phyloP scores from a whole-genome alignment of 345 rosid species.

The Arabidopsis suecica region DNA sequence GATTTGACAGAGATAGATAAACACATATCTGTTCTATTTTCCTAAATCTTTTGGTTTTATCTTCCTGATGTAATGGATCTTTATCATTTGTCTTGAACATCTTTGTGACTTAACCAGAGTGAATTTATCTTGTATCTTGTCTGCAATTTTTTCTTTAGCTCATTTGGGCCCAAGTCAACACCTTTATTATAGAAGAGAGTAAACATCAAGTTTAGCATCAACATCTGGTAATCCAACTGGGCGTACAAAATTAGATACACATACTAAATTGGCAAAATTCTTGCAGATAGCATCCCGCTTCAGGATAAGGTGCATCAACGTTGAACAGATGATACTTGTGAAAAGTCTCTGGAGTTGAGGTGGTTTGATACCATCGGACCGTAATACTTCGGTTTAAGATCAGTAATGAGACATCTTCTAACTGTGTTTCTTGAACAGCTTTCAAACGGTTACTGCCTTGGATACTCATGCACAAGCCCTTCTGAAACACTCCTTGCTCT shows the following conservation, averaged over 20 bases:
- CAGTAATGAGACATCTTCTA: slow-evolving; percentile 9
- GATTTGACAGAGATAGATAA: slow-evolving; percentile 40
- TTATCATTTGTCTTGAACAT: slow-evolving; percentile 24
- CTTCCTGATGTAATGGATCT: slow-evolving; percentile 38
- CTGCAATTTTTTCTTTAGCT: neutral
- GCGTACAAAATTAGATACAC: slow-evolving; percentile 11
- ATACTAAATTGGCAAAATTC: slow-evolving; percentile 21
- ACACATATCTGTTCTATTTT: slow-evolving; percentile 22
- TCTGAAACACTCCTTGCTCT: slow-evolving; percentile 90
- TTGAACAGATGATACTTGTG: slow-evolving; percentile 8
- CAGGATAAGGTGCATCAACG: neutral
- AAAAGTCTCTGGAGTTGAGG: neutral
- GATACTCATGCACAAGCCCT: slow-evolving; percentile 84
- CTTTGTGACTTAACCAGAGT: slow-evolving; percentile 28
- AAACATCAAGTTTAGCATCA: slow-evolving; percentile 16
- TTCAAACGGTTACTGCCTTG: slow-evolving; percentile 47
- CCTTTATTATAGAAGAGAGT: neutral
- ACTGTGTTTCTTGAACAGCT: slow-evolving; percentile 25
- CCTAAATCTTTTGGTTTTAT: slow-evolving; percentile 36
- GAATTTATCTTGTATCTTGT: slow-evolving; percentile 20
- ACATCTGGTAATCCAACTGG: neutral
- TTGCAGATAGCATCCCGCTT: neutral
- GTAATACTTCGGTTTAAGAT: neutral
- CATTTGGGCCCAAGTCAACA: neutral
- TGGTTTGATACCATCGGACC: neutral